These are phyloP conservation scores for Talaromyces amestolkiae DNA, from an alignment of 2,329 filamentous ascomycete species.

Conservation along the genomic window DNA sequence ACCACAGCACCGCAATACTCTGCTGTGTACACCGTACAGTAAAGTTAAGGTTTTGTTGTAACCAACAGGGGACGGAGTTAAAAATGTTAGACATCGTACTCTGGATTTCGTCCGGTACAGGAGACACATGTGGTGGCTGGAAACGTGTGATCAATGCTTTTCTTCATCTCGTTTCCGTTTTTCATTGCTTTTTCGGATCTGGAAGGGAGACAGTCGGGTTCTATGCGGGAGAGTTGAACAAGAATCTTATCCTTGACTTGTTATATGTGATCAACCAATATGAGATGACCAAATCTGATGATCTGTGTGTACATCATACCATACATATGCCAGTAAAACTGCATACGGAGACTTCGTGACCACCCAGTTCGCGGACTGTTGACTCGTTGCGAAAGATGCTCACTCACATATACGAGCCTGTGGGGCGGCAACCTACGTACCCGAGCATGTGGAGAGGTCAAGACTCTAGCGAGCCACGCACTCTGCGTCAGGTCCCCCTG, in stretches of 20 bases:
- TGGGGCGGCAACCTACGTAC: slow-evolving; percentile 1
- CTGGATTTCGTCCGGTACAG: neutral
- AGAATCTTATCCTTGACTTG: neutral
- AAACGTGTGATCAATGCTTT: slow-evolving; percentile 12
- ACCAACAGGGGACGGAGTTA: neutral
- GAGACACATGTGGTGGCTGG: neutral
- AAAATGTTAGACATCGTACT: neutral
- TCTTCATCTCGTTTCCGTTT: neutral
- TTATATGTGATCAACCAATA: neutral
- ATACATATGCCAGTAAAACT: neutral
- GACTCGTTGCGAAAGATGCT: neutral
- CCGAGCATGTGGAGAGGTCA: slow-evolving; percentile 13
- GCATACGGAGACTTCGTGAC: neutral
- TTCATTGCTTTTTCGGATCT: neutral
- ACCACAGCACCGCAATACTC: neutral
- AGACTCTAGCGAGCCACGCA: slow-evolving; percentile 7
- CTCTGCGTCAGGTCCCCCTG: slow-evolving; percentile 1
- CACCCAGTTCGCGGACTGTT: neutral
- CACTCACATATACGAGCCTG: slow-evolving; percentile 10
- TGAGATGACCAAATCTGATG: neutral
- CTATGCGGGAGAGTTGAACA: neutral
- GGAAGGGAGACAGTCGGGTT: neutral
- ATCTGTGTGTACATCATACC: neutral
- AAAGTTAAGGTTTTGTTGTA: neutral
- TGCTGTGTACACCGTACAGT: neutral